phyloP scores from a whole-genome alignment of 371 early-diverging fungal genomes.

The Mortierella sp. region DNA sequence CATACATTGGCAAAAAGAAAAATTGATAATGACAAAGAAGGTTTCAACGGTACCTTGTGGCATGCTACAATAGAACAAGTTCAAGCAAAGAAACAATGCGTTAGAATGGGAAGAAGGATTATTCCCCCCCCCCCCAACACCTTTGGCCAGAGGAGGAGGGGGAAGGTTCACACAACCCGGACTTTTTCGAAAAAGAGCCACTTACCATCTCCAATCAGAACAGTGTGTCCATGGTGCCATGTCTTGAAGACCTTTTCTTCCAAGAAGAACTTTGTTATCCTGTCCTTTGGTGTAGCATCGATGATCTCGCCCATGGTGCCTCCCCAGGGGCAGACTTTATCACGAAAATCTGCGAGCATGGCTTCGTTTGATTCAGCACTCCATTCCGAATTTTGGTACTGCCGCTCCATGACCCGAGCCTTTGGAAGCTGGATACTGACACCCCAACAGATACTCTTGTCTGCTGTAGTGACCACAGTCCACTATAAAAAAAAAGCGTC shows the following conservation, averaged over 20 bases:
- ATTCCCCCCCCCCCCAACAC: too few species aligned
- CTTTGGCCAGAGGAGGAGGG: background rate
- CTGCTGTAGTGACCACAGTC: too few species aligned
- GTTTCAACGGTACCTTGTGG: slow-evolving; percentile 5
- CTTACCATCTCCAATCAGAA: slow-evolving; percentile 27
- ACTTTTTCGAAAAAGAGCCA: background rate
- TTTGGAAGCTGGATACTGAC: too few species aligned
- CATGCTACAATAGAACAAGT: slow-evolving; percentile 1
- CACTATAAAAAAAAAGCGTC: too few species aligned
- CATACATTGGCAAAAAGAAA: background rate
- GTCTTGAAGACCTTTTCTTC: slow-evolving; percentile 22
- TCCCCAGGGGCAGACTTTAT: slow-evolving; percentile 9
- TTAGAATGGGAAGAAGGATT: background rate
- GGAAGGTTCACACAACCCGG: background rate
- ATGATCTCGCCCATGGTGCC: slow-evolving; percentile 6
- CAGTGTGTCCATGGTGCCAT: slow-evolving; percentile 16
- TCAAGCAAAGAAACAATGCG: background rate
- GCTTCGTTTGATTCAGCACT: slow-evolving; percentile 10
- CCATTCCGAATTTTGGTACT: slow-evolving; percentile 18
- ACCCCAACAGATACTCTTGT: too few species aligned
- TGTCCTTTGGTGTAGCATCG: slow-evolving; percentile 14
- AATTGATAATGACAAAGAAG: background rate
- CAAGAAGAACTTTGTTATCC: slow-evolving; percentile 7
- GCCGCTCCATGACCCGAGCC: too few species aligned
- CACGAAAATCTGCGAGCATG: slow-evolving; percentile 12